Percentiles rank a stretch among this genome's conserved stretches.
phyloP scores from a whole-genome alignment of 2,329 filamentous ascomycete genomes.

The Penicillium sp. region DNA sequence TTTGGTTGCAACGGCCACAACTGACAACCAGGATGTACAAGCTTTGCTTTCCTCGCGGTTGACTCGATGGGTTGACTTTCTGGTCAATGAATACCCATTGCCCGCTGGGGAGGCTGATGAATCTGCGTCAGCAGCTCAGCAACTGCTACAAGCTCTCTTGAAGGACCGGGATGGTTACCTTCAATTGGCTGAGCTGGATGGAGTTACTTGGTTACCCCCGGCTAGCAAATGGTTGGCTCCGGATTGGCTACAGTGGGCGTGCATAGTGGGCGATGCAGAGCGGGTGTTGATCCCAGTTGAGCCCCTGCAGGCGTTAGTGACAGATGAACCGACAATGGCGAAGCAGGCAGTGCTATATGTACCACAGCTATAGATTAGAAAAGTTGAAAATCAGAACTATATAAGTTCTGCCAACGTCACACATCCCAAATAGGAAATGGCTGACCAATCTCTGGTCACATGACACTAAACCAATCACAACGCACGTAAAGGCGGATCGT shows the following conservation, averaged over 20 bases:
- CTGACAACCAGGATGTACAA: conserved; percentile 6
- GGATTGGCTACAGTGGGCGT: conserved; percentile 45
- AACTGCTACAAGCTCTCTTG: conserved; percentile 11
- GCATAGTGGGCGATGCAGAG: conserved; percentile 43
- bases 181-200: conserved; percentile 8
- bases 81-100: conserved; percentile 34
- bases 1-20: conserved; percentile 27
- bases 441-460: conserved; percentile 31
- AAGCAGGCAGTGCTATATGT: conserved; percentile 40
- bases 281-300: conserved; percentile 36
- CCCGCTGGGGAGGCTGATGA: conserved; percentile 15
- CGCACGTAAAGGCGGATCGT: conserved; percentile 38
- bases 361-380: conserved; percentile 24
- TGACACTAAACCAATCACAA: conserved; percentile 38
- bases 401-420: neutral
- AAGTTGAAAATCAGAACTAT: neutral
- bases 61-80: conserved; percentile 36
- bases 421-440: conserved; percentile 3
- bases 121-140: conserved; percentile 16
- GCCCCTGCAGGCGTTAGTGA: conserved; percentile 32
- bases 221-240: conserved; percentile 38
- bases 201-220: conserved; percentile 18
- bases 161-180: neutral
- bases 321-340: conserved; percentile 24
- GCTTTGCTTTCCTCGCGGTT: conserved; percentile 34